Evolutionary conservation across 129 eudicot genomes (phyloP), one percentile per base, ranked within the genome.

Genomic region (Helianthus tuberosus): DNA sequence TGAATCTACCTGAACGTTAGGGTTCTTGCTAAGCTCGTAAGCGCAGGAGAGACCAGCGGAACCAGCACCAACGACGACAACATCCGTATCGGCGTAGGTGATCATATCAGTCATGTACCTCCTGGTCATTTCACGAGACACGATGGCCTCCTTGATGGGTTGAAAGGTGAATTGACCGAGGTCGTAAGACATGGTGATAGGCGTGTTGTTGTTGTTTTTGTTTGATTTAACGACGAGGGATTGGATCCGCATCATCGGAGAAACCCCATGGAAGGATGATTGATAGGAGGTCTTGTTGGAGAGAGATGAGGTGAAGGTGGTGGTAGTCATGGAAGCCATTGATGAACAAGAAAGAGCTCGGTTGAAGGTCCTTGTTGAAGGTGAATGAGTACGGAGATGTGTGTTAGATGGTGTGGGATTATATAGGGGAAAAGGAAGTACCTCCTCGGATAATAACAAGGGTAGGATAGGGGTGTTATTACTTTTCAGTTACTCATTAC

Each of bases 31-130:
- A 53, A 91, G 86, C 86, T 91, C 97, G 61, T 91, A 91, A 60
- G 97, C 97, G 64, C 94, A 88, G 15, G 91, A 81, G 68, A 91
- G 91, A 41, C 97, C 97, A 15, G 97, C 97, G 32, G 97, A 88
- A 5, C 97, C 97, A 70, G 97, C 97, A 2, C 97, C 97, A 16
- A 91, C 89, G 20, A 91, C 61, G 39, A 91, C 91, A 3, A 91
- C 97, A 76, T 91, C 97, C 43, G 97, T 91, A 73, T 91, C 97
- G 32, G 97, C 97, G 63, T 85, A 78, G 44, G 94, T 85, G 17
- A 91, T 86, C 94, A 91, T 88, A 75, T 91, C 97, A 15, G 79
- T 91, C 97, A 91, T 91, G 89, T 91, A 91, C 75, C 97, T 82
- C 29, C 97, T 76, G 39, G 97, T 91, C 97, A 91, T 91, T 49